phyloP scores from a whole-genome alignment of 1,139 yeast species.

The Zygosaccharomyces pseudobailii region DNA sequence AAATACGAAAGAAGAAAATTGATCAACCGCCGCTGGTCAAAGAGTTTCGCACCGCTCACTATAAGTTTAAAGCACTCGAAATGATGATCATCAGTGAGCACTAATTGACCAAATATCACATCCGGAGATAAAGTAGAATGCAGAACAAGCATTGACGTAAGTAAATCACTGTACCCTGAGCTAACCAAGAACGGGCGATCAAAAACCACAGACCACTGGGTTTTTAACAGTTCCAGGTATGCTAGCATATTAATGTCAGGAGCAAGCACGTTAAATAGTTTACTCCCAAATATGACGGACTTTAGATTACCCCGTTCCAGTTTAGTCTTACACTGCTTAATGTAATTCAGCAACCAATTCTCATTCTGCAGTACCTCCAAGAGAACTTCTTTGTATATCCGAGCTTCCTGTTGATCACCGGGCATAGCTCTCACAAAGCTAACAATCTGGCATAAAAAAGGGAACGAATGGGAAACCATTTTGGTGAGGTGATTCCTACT shows the following conservation, averaged over 20 bases:
- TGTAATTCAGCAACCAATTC: constrained; percentile 13
- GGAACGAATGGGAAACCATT: constrained; percentile 12
- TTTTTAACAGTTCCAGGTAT: constrained; percentile 24
- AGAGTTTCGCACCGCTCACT: constrained; percentile 12
- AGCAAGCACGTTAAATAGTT: constrained; percentile 31
- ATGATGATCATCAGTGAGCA: constrained; percentile 13
- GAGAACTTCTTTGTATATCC: constrained; percentile 16
- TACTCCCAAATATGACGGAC: constrained; percentile 37
- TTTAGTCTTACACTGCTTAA: constrained; percentile 7
- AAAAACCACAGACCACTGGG: constrained; percentile 28
- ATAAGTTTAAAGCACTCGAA: constrained; percentile 15
- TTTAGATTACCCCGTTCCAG: constrained; percentile 23
- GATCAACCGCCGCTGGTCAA: constrained; percentile 26
- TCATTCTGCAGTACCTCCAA: constrained; percentile 13
- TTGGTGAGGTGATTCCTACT: constrained; percentile 6
- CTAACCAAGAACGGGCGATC: constrained; percentile 1
- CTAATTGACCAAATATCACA: constrained; percentile 23
- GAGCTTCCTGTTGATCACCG: constrained; percentile 8
- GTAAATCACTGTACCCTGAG: constrained; percentile 13
- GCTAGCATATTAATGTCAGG: constrained; percentile 23
- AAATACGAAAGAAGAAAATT: constrained; percentile 28
- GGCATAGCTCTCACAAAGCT: constrained; percentile 12
- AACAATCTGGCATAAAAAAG: constrained; percentile 16
- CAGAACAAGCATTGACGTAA: constrained; percentile 27
- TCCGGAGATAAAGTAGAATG: constrained; percentile 30